Percentiles rank a stretch among this genome's conserved stretches.
phyloP scores from a whole-genome alignment of 1,284 basidiomycete genomes.

The Marasmius fiardii region DNA sequence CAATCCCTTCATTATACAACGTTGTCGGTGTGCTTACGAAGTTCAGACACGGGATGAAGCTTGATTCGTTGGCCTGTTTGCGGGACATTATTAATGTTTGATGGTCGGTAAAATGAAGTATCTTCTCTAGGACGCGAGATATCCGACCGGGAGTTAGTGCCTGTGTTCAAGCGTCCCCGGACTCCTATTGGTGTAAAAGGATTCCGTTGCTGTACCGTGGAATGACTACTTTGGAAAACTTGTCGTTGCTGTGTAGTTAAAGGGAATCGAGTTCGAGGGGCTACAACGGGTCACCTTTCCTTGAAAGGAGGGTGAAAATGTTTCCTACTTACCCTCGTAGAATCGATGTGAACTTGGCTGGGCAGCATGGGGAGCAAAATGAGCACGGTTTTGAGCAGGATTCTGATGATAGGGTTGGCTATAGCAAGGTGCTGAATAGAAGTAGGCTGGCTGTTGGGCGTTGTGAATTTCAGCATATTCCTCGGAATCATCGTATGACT shows the following conservation, averaged over 20 bases:
- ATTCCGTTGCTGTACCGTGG: not conserved
- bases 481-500: constrained; percentile 18
- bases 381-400: not conserved
- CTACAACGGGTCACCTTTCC: not conserved
- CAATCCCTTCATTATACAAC: constrained; percentile 1
- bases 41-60: constrained; percentile 43
- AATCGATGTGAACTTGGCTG: not conserved
- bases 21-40: not conserved
- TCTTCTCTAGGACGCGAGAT: not conserved
- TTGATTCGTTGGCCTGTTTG: constrained; percentile 17
- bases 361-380: not conserved
- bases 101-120: not conserved
- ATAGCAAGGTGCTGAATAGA: not conserved
- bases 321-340: not conserved
- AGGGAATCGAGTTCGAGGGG: not conserved
- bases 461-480: constrained; percentile 6
- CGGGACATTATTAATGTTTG: not conserved
- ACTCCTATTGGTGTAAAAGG: not conserved
- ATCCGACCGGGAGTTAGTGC: not conserved
- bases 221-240: not conserved
- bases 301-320: not conserved
- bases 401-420: not conserved
- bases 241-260: not conserved
- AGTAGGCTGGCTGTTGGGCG: too few relatives aligned
- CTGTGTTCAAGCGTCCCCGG: not conserved